phyloP scores from a whole-genome alignment of 2,329 filamentous ascomycete genomes.

The Colletotrichum musae region DNA sequence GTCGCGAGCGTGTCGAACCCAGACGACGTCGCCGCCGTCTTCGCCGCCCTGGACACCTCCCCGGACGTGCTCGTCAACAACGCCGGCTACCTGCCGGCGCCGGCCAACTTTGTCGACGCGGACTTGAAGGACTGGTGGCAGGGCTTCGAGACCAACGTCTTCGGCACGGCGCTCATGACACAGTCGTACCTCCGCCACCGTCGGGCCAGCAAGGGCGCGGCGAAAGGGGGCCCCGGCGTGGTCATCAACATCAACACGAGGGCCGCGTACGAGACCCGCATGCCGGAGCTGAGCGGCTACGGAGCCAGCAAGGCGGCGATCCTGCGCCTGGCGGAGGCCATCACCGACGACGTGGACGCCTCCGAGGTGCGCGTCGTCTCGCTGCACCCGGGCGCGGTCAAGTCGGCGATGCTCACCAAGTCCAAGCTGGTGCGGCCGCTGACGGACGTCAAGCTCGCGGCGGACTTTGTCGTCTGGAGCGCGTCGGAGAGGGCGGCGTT shows the following conservation, averaged over 20 bases:
- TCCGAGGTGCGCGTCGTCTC: constrained; percentile 25
- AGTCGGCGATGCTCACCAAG: constrained; percentile 21
- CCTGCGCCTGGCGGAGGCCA: constrained; percentile 77
- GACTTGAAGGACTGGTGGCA: constrained; percentile 21
- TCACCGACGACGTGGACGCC: constrained; percentile 69
- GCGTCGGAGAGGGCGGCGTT: constrained; percentile 49
- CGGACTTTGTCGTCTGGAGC: constrained; percentile 49
- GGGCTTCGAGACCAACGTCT: constrained; percentile 32
- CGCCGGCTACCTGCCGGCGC: constrained; percentile 16
- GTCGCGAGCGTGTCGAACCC: constrained; percentile 1
- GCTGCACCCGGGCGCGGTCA: constrained; percentile 22
- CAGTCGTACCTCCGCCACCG: constrained; percentile 18
- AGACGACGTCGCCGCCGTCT: neutral
- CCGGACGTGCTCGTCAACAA: constrained; percentile 25
- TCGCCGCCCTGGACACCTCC: constrained; percentile 3
- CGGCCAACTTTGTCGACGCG: constrained; percentile 14
- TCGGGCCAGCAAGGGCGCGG: neutral
- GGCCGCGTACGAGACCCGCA: constrained; percentile 10
- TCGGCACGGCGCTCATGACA: constrained; percentile 19
- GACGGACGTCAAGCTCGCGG: constrained; percentile 44
- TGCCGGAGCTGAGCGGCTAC: constrained; percentile 72
- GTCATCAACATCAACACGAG: constrained; percentile 31
- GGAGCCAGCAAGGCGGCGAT: constrained; percentile 84
- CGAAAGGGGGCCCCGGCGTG: neutral
- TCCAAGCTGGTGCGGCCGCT: constrained; percentile 11